phyloP scores from a whole-genome alignment of 2,329 filamentous ascomycete genomes.

The Ophiocordyceps sinensis region DNA sequence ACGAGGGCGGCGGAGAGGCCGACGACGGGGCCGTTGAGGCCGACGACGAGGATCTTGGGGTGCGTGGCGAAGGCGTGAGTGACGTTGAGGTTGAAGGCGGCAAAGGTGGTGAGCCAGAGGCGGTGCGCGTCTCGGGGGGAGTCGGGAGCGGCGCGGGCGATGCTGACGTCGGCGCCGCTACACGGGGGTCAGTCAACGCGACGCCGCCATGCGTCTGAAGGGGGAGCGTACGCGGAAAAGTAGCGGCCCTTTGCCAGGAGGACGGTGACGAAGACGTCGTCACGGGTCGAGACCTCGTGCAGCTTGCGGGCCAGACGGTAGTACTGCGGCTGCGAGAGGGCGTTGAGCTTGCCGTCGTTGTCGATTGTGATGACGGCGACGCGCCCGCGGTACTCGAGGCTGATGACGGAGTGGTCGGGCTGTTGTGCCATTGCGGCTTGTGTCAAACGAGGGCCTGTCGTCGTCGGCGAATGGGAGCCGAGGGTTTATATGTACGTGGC shows the following conservation, averaged over 20 bases:
- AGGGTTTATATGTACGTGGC: no score
- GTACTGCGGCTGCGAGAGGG: conserved; percentile 58
- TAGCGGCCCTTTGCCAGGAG: conserved; percentile 67
- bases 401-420: conserved; percentile 13
- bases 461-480: no score
- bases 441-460: no score
- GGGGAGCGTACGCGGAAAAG: conserved; percentile 75
- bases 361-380: conserved; percentile 70
- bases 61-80: conserved; percentile 86
- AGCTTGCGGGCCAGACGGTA: conserved; percentile 61
- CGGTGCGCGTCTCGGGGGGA: conserved; percentile 23
- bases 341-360: conserved; percentile 76
- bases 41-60: conserved; percentile 82
- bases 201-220: no score
- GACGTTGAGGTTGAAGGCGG: conserved; percentile 75
- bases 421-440: not conserved
- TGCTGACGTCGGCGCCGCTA: conserved; percentile 67
- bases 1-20: conserved; percentile 77
- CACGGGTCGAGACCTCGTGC: conserved; percentile 60
- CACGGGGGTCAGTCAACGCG: no score
- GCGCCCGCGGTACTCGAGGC: conserved; percentile 25
- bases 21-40: conserved; percentile 82
- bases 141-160: conserved; percentile 27
- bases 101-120: conserved; percentile 56
- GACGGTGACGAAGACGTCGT: conserved; percentile 75